A percentile compares a stretch with the other conserved stretches of the same genome.
These are phyloP conservation scores for Beta macrorhiza DNA, from an alignment of 179 eudicot genomes.

Conservation along the genomic window DNA sequence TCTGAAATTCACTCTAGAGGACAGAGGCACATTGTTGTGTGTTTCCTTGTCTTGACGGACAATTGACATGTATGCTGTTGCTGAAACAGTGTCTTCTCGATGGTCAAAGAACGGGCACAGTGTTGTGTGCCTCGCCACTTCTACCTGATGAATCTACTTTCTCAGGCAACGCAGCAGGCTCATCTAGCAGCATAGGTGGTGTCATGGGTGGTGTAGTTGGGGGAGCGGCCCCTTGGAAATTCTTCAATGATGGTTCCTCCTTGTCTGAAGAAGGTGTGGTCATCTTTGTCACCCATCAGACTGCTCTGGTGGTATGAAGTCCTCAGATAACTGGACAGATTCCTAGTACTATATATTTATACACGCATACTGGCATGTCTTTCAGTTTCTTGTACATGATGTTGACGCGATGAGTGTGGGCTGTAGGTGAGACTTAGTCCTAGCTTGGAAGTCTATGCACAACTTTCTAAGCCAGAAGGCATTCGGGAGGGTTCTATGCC, in stretches of 20 bases:
- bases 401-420: constrained; percentile 26
- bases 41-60: neutral
- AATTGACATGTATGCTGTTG: constrained; percentile 12
- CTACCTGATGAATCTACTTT: constrained; percentile 55
- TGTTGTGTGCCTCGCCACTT: constrained; percentile 80
- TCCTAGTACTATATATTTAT: constrained; percentile 26
- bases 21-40: neutral
- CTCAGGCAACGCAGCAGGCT: constrained; percentile 48
- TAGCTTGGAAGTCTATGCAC: constrained; percentile 56
- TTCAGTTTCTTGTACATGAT: constrained; percentile 9
- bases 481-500: constrained; percentile 94
- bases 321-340: constrained; percentile 34
- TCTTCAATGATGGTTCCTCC: constrained; percentile 58
- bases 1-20: neutral
- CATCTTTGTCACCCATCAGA: constrained; percentile 83
- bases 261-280: constrained; percentile 89
- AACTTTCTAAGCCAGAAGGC: constrained; percentile 77
- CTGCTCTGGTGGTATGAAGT: constrained; percentile 88
- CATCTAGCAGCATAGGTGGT: constrained; percentile 59
- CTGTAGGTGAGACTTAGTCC: constrained; percentile 80
- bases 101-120: constrained; percentile 73
- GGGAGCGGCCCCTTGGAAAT: constrained; percentile 62
- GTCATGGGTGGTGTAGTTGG: constrained; percentile 82
- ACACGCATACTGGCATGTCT: constrained; percentile 15
- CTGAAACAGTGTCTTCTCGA: constrained; percentile 78